These are phyloP conservation scores for Boletus patriciae DNA, from an alignment of 768 basidiomycete genomes.

Conservation along the genomic window DNA sequence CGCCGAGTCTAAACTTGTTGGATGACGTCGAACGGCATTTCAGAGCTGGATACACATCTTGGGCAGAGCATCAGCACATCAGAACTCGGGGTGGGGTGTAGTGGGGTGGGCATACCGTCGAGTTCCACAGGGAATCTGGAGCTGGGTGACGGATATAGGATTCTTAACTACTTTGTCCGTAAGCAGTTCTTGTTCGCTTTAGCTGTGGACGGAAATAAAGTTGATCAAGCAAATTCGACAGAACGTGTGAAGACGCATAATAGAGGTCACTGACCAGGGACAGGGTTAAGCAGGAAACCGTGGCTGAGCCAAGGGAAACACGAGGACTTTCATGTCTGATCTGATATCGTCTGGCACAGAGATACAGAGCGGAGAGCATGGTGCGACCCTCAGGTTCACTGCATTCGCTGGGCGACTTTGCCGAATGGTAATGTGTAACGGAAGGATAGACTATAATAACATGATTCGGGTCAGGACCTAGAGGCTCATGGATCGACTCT, in stretches of 20 bases:
- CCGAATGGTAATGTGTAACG: too few species aligned
- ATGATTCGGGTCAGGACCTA: too few species aligned
- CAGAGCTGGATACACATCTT: too few species aligned
- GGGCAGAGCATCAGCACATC: too few species aligned
- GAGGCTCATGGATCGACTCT: too few species aligned
- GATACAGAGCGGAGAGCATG: too few species aligned
- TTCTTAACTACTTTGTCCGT: background rate
- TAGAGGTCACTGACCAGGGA: background rate
- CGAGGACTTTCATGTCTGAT: background rate
- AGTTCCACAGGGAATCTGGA: background rate
- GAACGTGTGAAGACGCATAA: too few species aligned
- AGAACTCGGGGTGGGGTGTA: background rate
- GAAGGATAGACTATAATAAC: too few species aligned
- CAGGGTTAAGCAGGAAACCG: too few species aligned
- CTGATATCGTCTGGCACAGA: background rate
- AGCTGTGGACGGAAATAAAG: background rate
- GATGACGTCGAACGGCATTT: too few species aligned
- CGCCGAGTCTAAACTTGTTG: too few species aligned
- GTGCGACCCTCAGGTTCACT: background rate
- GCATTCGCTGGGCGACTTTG: background rate
- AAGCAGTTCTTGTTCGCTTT: background rate
- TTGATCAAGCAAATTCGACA: background rate
- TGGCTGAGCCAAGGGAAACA: too few species aligned
- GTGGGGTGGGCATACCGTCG: background rate
- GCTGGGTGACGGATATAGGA: background rate